These are phyloP conservation scores for Peronosclerospora sorghi DNA, from an alignment of 352 stramenopile genomes.

Conservation along the genomic window DNA sequence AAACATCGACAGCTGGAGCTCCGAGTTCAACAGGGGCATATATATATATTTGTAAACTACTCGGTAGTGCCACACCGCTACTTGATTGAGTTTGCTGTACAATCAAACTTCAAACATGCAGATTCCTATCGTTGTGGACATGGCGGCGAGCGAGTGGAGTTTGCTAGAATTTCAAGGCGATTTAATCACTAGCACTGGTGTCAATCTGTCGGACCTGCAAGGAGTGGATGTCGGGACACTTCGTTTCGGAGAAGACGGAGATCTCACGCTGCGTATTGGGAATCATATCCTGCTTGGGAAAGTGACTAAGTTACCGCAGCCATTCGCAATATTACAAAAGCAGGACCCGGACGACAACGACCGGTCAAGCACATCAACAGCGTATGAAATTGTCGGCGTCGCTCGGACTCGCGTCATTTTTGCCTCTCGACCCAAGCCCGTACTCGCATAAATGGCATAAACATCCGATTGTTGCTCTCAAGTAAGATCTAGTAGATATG, in stretches of 20 bases:
- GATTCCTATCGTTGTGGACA: constrained; percentile 52
- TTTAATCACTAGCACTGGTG: constrained; percentile 23
- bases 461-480: not conserved
- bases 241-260: constrained; percentile 39
- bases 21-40: too few relatives aligned
- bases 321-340: constrained; percentile 70
- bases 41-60: too few relatives aligned
- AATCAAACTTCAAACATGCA: constrained; percentile 26
- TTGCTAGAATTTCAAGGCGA: constrained; percentile 78
- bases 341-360: constrained; percentile 2
- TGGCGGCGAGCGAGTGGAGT: constrained; percentile 61
- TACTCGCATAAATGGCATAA: constrained; percentile 23
- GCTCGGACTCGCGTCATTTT: constrained; percentile 72
- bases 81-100: too few relatives aligned
- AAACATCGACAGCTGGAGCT: too few relatives aligned
- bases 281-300: constrained; percentile 77
- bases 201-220: constrained; percentile 21
- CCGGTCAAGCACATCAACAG: not conserved
- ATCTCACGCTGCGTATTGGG: constrained; percentile 70
- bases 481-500: too few relatives aligned
- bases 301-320: constrained; percentile 50
- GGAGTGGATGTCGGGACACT: constrained; percentile 52
- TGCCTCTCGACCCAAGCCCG: constrained; percentile 58
- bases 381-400: constrained; percentile 78
- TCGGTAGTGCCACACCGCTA: too few relatives aligned